A percentile compares a stretch with the other conserved stretches of the same genome.
Evolutionary conservation across 2,329 filamentous ascomycete species (phyloP).

Genomic region (Botrytis fragariae): DNA sequence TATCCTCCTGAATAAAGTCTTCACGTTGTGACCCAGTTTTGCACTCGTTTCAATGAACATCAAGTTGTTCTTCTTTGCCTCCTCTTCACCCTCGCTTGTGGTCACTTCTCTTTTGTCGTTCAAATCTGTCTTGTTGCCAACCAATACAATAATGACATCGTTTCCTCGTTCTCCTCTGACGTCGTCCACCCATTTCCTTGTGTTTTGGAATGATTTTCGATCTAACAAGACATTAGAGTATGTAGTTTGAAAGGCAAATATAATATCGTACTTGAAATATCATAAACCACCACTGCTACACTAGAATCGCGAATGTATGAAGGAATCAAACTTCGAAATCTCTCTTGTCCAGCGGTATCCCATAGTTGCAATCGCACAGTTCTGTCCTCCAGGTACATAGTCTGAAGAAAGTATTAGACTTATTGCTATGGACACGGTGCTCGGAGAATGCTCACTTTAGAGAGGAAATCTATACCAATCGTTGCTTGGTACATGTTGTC

Average conservation of each 20-base stretch:
- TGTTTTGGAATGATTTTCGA: slow-evolving; percentile 97
- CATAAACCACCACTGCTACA: slow-evolving; percentile 97
- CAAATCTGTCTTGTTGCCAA: slow-evolving; percentile 98
- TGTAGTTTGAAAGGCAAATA: neutral
- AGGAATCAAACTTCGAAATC: slow-evolving; percentile 94
- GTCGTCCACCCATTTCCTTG: slow-evolving; percentile 98
- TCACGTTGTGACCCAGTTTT: slow-evolving; percentile 97
- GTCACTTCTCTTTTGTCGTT: slow-evolving; percentile 98
- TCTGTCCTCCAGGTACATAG: slow-evolving; percentile 98
- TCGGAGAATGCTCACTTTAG: slow-evolving; percentile 65
- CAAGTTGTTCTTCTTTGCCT: slow-evolving; percentile 94
- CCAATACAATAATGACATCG: slow-evolving; percentile 97
- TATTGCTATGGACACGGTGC: slow-evolving; percentile 12
- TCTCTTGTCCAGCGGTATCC: slow-evolving; percentile 97
- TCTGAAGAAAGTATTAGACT: slow-evolving; percentile 51
- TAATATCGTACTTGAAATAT: slow-evolving; percentile 75
- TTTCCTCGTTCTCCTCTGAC: slow-evolving; percentile 94
- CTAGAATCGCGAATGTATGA: slow-evolving; percentile 98
- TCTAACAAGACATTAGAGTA: slow-evolving; percentile 49
- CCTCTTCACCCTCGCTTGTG: slow-evolving; percentile 92
- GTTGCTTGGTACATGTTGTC: slow-evolving; percentile 99
- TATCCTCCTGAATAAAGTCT: slow-evolving; percentile 95
- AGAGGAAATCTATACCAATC: slow-evolving; percentile 98
- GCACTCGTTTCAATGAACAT: slow-evolving; percentile 99
- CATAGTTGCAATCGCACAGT: slow-evolving; percentile 96